These are phyloP conservation scores for Lignosus rhinocerotis DNA, from an alignment of 1,284 basidiomycete species.

Conservation along the genomic window DNA sequence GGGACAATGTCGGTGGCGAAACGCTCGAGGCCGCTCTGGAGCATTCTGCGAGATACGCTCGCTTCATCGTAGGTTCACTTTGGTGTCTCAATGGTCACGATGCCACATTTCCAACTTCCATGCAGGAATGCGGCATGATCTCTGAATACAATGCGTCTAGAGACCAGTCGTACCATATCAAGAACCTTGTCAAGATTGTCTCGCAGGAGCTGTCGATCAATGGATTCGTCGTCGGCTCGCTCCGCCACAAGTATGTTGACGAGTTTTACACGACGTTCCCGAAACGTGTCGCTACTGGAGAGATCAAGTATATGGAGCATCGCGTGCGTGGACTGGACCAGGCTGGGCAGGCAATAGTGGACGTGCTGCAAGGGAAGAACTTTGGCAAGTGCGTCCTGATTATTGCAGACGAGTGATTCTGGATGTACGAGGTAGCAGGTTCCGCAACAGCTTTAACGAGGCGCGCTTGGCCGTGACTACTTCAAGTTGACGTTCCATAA, in stretches of 20 bases:
- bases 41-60: conserved; percentile 46
- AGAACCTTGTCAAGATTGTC: conserved; percentile 42
- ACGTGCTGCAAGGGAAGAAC: conserved; percentile 58
- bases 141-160: conserved; percentile 32
- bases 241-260: conserved; percentile 38
- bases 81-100: not conserved
- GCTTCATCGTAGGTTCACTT: conserved; percentile 51
- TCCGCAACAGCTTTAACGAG: too few species aligned
- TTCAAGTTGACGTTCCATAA: too few species aligned
- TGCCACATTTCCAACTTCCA: not conserved
- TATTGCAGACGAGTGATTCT: conserved; percentile 41
- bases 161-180: conserved; percentile 26
- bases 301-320: conserved; percentile 63
- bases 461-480: too few species aligned
- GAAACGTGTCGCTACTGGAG: conserved; percentile 51
- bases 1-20: conserved; percentile 64
- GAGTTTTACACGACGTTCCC: conserved; percentile 56
- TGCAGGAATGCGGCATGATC: conserved; percentile 32
- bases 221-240: conserved; percentile 59
- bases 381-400: conserved; percentile 57
- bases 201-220: conserved; percentile 52
- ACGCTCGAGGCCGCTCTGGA: conserved; percentile 57
- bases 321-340: conserved; percentile 50
- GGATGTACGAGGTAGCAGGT: too few species aligned
- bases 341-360: conserved; percentile 51